These are phyloP conservation scores for Nasturtium officinale DNA, from an alignment of 345 rosid genomes.

Conservation along the genomic window DNA sequence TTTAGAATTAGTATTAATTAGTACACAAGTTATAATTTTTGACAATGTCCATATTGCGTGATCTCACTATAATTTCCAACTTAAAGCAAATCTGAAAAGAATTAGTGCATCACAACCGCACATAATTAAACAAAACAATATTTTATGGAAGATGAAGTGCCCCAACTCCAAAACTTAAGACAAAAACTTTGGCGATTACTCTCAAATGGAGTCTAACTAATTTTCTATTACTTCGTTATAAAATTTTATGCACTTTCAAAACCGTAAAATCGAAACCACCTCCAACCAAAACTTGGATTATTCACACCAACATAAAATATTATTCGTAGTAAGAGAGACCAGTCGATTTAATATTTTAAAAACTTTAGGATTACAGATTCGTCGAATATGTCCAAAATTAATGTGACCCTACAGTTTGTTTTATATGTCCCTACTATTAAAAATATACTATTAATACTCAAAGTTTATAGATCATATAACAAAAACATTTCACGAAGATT, in stretches of 20 bases:
- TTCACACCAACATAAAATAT: background rate
- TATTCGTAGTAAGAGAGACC: background rate
- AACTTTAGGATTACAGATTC: constrained; percentile 21
- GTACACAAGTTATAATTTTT: background rate
- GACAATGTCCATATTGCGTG: background rate
- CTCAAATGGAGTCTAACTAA: background rate
- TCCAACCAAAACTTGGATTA: background rate
- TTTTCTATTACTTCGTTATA: background rate
- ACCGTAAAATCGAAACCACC: background rate
- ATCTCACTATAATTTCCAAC: background rate
- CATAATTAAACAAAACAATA: background rate
- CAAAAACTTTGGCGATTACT: no score
- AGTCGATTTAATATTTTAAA: background rate
- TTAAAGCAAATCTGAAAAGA: background rate
- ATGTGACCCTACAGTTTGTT: constrained; percentile 3
- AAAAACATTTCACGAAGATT: constrained; percentile 18
- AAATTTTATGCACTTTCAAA: background rate
- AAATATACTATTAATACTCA: background rate
- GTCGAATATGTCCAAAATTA: constrained; percentile 21
- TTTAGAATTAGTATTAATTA: background rate
- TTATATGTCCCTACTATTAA: constrained; percentile 18
- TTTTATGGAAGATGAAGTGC: no score
- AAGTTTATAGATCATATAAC: constrained; percentile 9
- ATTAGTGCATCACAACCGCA: background rate
- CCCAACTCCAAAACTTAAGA: no score